phyloP scores from a whole-genome alignment of 345 rosid species.

The Boechera divaricarpa region DNA sequence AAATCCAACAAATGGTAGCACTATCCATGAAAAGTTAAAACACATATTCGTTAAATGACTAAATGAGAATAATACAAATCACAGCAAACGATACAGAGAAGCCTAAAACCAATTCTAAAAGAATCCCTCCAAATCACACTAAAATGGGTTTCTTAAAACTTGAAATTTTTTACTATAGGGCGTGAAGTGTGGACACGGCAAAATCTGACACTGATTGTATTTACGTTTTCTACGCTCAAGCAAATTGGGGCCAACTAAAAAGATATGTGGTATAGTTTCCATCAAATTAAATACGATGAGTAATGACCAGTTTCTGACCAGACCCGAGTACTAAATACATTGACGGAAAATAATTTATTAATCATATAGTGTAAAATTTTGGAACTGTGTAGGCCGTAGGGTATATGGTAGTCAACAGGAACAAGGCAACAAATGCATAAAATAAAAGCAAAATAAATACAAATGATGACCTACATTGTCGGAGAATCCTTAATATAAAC shows the following conservation, averaged over 20 bases:
- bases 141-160: too few relatives aligned
- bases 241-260: conserved; percentile 22
- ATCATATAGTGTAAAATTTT: background rate
- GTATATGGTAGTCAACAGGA: conserved; percentile 30
- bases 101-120: too few relatives aligned
- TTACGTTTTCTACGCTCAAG: background rate
- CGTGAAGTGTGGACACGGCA: conserved; percentile 4
- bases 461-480: conserved; percentile 46
- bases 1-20: too few relatives aligned
- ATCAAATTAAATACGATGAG: conserved; percentile 32
- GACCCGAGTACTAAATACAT: conserved; percentile 7
- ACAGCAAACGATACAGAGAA: too few relatives aligned
- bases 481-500: conserved; percentile 47
- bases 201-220: background rate
- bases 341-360: background rate
- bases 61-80: too few relatives aligned
- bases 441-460: conserved; percentile 41
- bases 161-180: background rate
- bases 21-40: too few relatives aligned
- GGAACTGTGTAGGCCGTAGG: conserved; percentile 3
- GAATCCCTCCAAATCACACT: too few relatives aligned
- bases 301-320: background rate
- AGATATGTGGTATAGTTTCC: conserved; percentile 22
- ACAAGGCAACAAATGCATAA: conserved; percentile 36
- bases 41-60: too few relatives aligned